Evolutionary conservation across 1,284 basidiomycete genomes (phyloP), one percentile per base, ranked within the genome.

Genomic region (Chiua sp.): DNA sequence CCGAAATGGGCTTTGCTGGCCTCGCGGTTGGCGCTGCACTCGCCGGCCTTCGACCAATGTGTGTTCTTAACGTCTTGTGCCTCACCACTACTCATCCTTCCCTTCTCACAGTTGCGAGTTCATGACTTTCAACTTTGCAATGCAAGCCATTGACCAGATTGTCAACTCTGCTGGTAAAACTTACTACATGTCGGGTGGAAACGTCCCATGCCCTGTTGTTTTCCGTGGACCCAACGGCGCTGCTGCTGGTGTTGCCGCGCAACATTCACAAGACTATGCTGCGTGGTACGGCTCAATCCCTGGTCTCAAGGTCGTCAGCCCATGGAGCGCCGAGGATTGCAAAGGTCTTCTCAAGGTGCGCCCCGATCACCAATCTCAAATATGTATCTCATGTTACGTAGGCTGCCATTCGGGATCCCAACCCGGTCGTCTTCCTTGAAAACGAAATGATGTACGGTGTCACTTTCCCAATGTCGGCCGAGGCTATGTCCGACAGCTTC

Each of bases 121-220:
- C 85, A 99, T 98, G 95, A 98, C 95, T 13, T 97, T 94, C 80
- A 94, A 96, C 82, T 95, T 95, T 74, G 93, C 93, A 63, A 95
- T 94, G 93, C 92, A 94, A 78, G 96, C 97, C 64, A 99, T 99
- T 75, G 98, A 99, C 80, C 98, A 99, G 77, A 98, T 99, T 68
- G 93, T 99, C 79, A 99, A 99, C 88, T 98, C 96, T n/a, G 98
- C 93, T 62, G 98, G 94, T 68, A 99, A 99, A 86, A 99, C 98
- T 15, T 96, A 98, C 82, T 99, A 99, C 88, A 99, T 99, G 98
- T 98, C 96, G 50, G 98, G 96, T 64, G 98, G 98, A 68, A 98
- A 96, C 73, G 94, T 98, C 26, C 93, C 94, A 16, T 98, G 97
- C 82, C 96, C 98, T 33, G 92, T 99, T 67, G 96, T 98, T 60